Conservation (phyloP, 2,329 filamentous ascomycete genomes). For the Exserohilum turcica region DNA sequence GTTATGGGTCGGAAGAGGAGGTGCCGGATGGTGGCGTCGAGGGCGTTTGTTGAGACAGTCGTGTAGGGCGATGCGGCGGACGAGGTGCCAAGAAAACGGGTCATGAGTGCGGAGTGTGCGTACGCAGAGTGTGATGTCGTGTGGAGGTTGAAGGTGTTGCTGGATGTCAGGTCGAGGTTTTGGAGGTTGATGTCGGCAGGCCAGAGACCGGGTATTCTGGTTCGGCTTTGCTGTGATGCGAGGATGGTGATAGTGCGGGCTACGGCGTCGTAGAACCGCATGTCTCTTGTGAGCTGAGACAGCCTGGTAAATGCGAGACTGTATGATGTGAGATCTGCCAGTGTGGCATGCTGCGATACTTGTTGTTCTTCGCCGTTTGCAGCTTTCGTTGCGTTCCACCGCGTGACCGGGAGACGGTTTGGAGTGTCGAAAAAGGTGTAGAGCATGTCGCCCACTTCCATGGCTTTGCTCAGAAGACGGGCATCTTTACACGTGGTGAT, state of each 20-base stretch:
- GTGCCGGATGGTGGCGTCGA: conserved; percentile 48
- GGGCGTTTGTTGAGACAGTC: conserved; percentile 29
- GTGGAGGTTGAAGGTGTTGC: conserved; percentile 14
- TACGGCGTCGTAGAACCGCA: conserved; percentile 52
- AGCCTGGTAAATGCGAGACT: conserved; percentile 52
- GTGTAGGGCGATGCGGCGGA: conserved; percentile 21
- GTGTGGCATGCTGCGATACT: conserved; percentile 43
- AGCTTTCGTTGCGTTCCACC: conserved; percentile 21
- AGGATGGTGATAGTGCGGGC: conserved; percentile 48
- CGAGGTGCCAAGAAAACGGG: neutral
- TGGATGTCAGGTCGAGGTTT: conserved; percentile 37
- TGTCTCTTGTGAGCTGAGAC: conserved; percentile 51
- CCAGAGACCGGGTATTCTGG: conserved; percentile 52
- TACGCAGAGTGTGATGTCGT: neutral
- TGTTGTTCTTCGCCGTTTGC: conserved; percentile 37
- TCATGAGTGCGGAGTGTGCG: neutral
- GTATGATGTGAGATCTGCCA: conserved; percentile 51
- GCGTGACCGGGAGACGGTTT: conserved; percentile 63
- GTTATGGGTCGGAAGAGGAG: conserved; percentile 56
- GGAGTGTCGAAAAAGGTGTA: conserved; percentile 69
- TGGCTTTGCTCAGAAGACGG: conserved; percentile 62
- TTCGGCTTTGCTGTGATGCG: conserved; percentile 47
- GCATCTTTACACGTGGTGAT: conserved; percentile 17
- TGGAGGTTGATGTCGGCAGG: conserved; percentile 37
- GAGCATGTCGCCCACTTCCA: conserved; percentile 65